Evolutionary conservation across 108 stramenopile genomes (phyloP), one percentile per base, ranked within the genome.

Genomic region (Seminavis robusta): DNA sequence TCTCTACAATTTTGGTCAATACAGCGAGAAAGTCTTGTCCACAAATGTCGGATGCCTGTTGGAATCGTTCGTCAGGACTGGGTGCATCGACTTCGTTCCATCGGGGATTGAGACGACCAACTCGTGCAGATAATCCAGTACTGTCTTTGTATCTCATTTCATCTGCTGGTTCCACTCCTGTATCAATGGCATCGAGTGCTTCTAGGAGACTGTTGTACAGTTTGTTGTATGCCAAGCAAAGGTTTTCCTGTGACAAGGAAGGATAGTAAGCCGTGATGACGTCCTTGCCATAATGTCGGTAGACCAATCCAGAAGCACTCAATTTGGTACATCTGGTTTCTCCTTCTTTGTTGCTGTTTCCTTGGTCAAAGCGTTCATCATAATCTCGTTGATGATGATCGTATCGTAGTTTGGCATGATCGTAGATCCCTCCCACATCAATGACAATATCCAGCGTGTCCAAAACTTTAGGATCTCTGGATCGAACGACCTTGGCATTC

Each of bases 121-220:
- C 97, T 38, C 98, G 84, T 3, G 73, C 52, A 15, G 94, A 71
- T 21, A 99, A 69, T 48, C 87, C 85, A 24, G 97, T 93, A 21
- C 76, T 47, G 50, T 98, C 81, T n/a, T 53, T 70, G 79, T 98
- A 99, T 28, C 76, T 48, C 26, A 79, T 43, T 10, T 56, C 62
- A 0, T 83, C 74, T 4, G 60, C 68, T 54, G 80, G 77, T 59
- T 96, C 93, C 8, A 99, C 94, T 8, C 98, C 98, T 19, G 98
- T 99, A 75, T 99, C 98, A 53, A 97, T 96, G 23, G 94, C 98
- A 76, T 99, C 98, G 29, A 99, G 69, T n/a, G 94, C 90, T 80
- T 97, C 95, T 49, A 98, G 67, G 47, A 99, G 87, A 26, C 73
- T 64, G 54, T 94, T 56, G 64, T 97, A 96, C 52, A 94, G 66